These are phyloP conservation scores for Akebia trifoliata DNA, from an alignment of 164 flowering plant genomes.

Conservation along the genomic window DNA sequence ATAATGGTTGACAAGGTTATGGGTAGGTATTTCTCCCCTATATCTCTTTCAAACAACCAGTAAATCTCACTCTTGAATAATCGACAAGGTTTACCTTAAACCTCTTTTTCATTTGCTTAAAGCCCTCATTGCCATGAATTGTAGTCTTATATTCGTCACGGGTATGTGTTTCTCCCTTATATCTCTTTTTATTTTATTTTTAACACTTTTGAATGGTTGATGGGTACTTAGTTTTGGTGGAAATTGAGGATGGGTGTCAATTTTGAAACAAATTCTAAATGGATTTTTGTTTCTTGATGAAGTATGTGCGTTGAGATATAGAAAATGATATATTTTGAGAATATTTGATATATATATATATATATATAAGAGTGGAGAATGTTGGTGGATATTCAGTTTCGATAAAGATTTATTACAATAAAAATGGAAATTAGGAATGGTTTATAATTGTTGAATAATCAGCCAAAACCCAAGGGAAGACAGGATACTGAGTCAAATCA, in stretches of 20 bases:
- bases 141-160: constrained; percentile 74
- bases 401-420: too few relatives aligned
- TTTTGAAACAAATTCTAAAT: too few relatives aligned
- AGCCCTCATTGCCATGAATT: constrained; percentile 87
- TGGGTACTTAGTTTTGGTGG: neutral
- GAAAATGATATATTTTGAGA: too few relatives aligned
- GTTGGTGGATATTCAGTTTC: neutral
- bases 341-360: too few relatives aligned
- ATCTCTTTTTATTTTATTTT: too few relatives aligned
- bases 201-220: neutral
- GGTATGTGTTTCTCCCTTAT: constrained; percentile 34
- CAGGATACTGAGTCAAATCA: constrained; percentile 96
- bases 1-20: too few relatives aligned
- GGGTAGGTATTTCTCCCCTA: too few relatives aligned
- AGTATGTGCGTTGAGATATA: too few relatives aligned
- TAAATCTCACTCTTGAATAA: constrained; percentile 38
- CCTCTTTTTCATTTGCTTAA: constrained; percentile 86
- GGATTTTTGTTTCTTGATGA: too few relatives aligned
- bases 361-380: too few relatives aligned
- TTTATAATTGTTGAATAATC: constrained; percentile 95
- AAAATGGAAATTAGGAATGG: too few relatives aligned
- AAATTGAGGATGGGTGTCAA: neutral
- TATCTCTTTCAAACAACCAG: constrained; percentile 55
- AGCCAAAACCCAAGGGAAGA: constrained; percentile 96
- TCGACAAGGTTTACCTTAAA: constrained; percentile 61